These are phyloP conservation scores for Zymoseptoria pseudotritici DNA, from an alignment of 2,329 filamentous ascomycete species.

Conservation along the genomic window DNA sequence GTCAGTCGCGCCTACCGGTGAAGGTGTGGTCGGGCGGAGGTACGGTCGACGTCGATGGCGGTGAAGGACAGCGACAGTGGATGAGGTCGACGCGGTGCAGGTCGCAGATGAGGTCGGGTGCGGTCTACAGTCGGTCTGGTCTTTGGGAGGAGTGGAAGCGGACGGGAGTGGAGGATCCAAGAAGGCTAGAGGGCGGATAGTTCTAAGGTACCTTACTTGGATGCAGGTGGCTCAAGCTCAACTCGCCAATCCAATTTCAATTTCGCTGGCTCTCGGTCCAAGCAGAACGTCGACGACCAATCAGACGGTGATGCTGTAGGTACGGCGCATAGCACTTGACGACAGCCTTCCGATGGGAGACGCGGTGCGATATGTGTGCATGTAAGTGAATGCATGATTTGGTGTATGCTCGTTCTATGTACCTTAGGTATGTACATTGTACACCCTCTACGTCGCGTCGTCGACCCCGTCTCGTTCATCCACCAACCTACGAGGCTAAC, in stretches of 20 bases:
- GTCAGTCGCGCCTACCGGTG: background rate
- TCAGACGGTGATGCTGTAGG: background rate
- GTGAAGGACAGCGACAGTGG: background rate
- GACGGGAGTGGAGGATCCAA: background rate
- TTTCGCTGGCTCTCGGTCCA: background rate
- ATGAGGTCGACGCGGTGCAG: background rate
- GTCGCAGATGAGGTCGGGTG: slow-evolving; percentile 5
- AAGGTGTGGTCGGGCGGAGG: background rate
- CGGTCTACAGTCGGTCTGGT: background rate
- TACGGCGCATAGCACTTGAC: background rate
- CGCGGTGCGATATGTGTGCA: background rate
- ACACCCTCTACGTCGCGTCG: too few species aligned
- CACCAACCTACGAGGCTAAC: too few species aligned
- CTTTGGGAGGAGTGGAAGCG: background rate
- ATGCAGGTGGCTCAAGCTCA: background rate
- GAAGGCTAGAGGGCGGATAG: background rate
- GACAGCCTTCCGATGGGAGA: background rate
- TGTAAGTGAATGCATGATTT: background rate
- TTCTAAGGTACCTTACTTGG: too few species aligned
- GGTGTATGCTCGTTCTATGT: background rate
- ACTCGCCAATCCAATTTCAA: background rate
- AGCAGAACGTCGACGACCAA: background rate
- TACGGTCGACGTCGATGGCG: background rate
- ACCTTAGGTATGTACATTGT: background rate
- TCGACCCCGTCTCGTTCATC: too few species aligned